Base-by-base conservation (phyloP, 495 filamentous ascomycete genomes). In the Talaromyces proteolyticus region DNA sequence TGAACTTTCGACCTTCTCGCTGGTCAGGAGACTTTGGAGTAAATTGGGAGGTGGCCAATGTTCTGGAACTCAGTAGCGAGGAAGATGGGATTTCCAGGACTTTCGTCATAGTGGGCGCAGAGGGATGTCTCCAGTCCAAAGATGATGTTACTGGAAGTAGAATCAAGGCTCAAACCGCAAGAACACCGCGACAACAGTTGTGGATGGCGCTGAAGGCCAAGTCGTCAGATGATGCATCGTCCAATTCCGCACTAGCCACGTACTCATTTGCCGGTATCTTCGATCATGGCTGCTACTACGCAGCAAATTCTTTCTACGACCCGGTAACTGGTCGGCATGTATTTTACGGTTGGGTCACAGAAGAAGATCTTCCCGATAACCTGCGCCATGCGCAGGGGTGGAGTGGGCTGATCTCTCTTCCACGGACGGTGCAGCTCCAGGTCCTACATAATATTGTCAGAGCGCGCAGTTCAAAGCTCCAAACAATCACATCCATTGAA, bases 41-140 rank as follows among this genome's bases (percentile, higher is more conserved):
- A 44, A 83, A 82, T 57, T 82, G 79, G 62, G 78, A 82, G 57
- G 75, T 80, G n/a, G 64, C 64, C 6, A 77, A 75, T 23, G 67
- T 78, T 46, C 69, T 74, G 43, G 70, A 70, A 0, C 58, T 82
- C 16, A 44, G 53, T 5, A 64, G 67, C 24, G 57, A 63, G 6
- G 55, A 61, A n/a, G 68, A 66, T 3, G 62, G 64, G 6, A 43
- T 57, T 3, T 56, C 57, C 3, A 70, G 75, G 39, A 71, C 73
- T 43, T 77, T 77, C 36, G 56, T 72, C 19, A 66, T 75, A 7
- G 73, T 78, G 71, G 69, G 77, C 11, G 61, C 66, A 1, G 75
- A 82, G 49, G 77, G 78, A 21, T 62, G 62, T 45, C 47, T 63
- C 7, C 56, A 16, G 3, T 16, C 39, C 20, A n/a, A 26, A 26